These are phyloP conservation scores for Dillenia turbinata DNA, from an alignment of 164 flowering plant genomes.

Conservation along the genomic window DNA sequence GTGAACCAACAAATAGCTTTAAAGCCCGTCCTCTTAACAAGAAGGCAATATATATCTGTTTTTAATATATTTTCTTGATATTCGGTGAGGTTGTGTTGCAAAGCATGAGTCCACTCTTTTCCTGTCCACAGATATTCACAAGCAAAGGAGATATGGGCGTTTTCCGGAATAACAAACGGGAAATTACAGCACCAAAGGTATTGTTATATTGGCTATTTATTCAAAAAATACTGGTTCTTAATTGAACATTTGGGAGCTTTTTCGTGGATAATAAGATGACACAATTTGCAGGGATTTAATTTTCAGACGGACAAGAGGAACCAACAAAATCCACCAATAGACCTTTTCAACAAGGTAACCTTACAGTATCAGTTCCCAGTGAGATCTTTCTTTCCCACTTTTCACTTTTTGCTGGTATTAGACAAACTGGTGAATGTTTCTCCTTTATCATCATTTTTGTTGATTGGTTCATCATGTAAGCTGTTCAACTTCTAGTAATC, in stretches of 20 bases:
- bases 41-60: slow-evolving; percentile 44
- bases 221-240: not conserved
- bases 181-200: slow-evolving; percentile 73
- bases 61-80: not conserved
- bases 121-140: slow-evolving; percentile 59
- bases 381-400: not conserved
- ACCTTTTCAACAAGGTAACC: slow-evolving; percentile 78
- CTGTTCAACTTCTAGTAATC: not conserved
- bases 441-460: not conserved
- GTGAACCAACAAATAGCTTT: slow-evolving; percentile 27
- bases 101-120: not conserved
- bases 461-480: not conserved
- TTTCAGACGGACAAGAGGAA: slow-evolving; percentile 58
- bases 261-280: slow-evolving; percentile 6
- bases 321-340: slow-evolving; percentile 59
- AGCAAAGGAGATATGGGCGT: slow-evolving; percentile 87
- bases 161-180: slow-evolving; percentile 60
- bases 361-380: not conserved
- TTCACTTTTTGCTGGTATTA: not conserved
- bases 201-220: not conserved
- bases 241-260: not conserved
- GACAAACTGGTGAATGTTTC: not conserved
- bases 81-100: slow-evolving; percentile 1
- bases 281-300: slow-evolving; percentile 54
- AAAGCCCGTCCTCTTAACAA: slow-evolving; percentile 81